Conservation (phyloP, 768 basidiomycete species). For the Scleroderma citrinum region DNA sequence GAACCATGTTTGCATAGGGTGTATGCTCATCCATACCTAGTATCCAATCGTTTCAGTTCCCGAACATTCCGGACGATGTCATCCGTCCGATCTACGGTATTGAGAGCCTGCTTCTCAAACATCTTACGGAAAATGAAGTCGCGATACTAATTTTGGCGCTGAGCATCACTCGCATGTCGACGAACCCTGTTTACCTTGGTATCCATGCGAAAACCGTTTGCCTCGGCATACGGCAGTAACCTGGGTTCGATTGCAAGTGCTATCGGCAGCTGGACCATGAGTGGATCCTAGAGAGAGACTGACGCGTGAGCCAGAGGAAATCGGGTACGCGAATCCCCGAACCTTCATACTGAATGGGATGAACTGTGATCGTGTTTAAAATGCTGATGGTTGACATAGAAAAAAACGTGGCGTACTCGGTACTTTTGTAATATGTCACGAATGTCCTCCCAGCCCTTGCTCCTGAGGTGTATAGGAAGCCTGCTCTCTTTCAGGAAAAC, state of each 20-base stretch:
- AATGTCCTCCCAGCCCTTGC: constrained; percentile 58
- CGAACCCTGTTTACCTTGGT: constrained; percentile 46
- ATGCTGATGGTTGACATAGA: constrained; percentile 1
- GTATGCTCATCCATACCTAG: constrained; percentile 40
- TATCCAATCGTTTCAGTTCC: constrained; percentile 64
- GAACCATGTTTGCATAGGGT: background rate
- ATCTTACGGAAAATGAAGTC: constrained; percentile 86
- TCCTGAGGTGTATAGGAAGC: constrained; percentile 52
- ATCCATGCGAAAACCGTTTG: constrained; percentile 77
- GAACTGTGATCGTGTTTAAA: constrained; percentile 43
- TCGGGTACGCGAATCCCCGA: constrained; percentile 7
- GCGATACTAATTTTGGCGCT: constrained; percentile 48
- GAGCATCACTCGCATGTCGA: constrained; percentile 9
- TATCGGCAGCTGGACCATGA: constrained; percentile 73
- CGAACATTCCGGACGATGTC: constrained; percentile 67
- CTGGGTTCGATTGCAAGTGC: constrained; percentile 73
- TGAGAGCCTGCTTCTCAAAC: constrained; percentile 53
- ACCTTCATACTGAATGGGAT: constrained; percentile 75
- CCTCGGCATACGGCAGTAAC: constrained; percentile 62
- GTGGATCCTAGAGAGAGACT: constrained; percentile 51
- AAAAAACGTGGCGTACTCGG: constrained; percentile 38
- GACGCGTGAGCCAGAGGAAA: constrained; percentile 4
- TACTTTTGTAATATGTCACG: constrained; percentile 64
- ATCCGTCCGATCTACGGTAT: constrained; percentile 47
- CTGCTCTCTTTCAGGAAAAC: constrained; percentile 66